Evolutionary conservation across 192 early-diverging fungal species (phyloP), one percentile per base, ranked within the genome.

Genomic region (Umbelopsis ramanniana): DNA sequence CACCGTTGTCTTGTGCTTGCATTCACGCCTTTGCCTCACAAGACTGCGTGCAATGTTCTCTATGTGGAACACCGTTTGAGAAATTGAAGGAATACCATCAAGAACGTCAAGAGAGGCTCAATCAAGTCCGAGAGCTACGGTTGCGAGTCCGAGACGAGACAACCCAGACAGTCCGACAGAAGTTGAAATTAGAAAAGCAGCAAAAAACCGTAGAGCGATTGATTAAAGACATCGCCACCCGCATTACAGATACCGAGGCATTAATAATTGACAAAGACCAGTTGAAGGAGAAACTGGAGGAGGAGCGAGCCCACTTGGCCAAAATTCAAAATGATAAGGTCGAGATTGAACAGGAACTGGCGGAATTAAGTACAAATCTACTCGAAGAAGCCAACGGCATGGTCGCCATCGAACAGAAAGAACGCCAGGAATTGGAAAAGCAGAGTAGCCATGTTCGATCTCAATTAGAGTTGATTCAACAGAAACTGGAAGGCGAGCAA

Each of bases 361-460:
- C 96, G 68, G 95, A 97, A 37, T 83, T 99, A 37, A 93, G 93
- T 23, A 85, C 87, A 38, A 87, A 87, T 43, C 80, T 99, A n/a
- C 95, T 98, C 75, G 93, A 96, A 68, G 94, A 98, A 75, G 97
- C 97, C 4, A 95, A 97, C 55, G 85, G 83, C 3, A 89, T 98
- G 90, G 94, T 97, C 5, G 88, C 89, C 0, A 77, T 81, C 9
- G 94, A 96, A 74, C 89, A 89, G 17, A 72, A 85, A 24, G 81
- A 87, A 69, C 69, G 82, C 54, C 73, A 84, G 24, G 83, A 79
- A 45, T 81, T 81, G 37, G 79, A 83, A 66, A 46, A 73, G 37
- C 79, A 57, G 67, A 79, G 79, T 67, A 88, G 75, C 48, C 72
- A 75, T n/a, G 79, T 91, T 40, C 85, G 87, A 68, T 60, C 83